Percentiles rank a stretch among this genome's conserved stretches.
These are phyloP conservation scores for Populus ilicifolia DNA, from an alignment of 345 rosid species.

Conservation along the genomic window DNA sequence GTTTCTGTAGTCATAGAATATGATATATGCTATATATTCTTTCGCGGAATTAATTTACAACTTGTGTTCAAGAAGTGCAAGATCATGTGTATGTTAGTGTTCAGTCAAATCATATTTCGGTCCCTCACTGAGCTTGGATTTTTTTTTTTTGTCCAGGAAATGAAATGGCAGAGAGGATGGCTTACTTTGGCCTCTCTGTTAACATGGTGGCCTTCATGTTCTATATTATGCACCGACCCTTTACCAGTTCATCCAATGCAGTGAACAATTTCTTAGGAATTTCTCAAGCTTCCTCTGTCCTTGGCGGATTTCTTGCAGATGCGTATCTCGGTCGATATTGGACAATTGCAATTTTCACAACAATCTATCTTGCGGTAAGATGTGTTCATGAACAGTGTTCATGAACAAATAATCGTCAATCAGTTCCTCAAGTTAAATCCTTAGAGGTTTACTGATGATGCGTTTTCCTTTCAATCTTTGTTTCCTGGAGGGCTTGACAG, in stretches of 20 bases:
- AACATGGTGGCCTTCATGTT: slow-evolving; percentile 96
- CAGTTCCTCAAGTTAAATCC: background rate
- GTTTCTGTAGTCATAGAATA: too few relatives aligned
- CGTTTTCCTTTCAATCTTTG: slow-evolving; percentile 7
- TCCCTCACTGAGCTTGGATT: background rate
- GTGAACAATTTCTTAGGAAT: slow-evolving; percentile 90
- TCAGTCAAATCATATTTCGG: background rate
- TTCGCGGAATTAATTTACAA: too few relatives aligned
- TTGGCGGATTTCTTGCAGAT: slow-evolving; percentile 92
- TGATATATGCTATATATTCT: too few relatives aligned
- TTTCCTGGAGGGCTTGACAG: slow-evolving; percentile 70
- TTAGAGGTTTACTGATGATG: background rate
- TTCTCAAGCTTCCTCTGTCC: slow-evolving; percentile 84
- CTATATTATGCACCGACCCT: slow-evolving; percentile 81
- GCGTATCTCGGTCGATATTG: slow-evolving; percentile 93
- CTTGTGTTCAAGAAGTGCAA: too few relatives aligned
- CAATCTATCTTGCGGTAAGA: slow-evolving; percentile 73
- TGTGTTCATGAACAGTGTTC: too few relatives aligned
- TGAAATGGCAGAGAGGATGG: slow-evolving; percentile 97
- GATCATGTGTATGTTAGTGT: too few relatives aligned
- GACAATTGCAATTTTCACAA: slow-evolving; percentile 90
- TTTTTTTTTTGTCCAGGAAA: slow-evolving; percentile 48
- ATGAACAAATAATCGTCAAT: too few relatives aligned
- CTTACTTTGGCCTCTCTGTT: slow-evolving; percentile 84
- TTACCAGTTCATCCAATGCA: slow-evolving; percentile 71